phyloP scores from a whole-genome alignment of 1,284 basidiomycete genomes.

The Vanrija humicola region DNA sequence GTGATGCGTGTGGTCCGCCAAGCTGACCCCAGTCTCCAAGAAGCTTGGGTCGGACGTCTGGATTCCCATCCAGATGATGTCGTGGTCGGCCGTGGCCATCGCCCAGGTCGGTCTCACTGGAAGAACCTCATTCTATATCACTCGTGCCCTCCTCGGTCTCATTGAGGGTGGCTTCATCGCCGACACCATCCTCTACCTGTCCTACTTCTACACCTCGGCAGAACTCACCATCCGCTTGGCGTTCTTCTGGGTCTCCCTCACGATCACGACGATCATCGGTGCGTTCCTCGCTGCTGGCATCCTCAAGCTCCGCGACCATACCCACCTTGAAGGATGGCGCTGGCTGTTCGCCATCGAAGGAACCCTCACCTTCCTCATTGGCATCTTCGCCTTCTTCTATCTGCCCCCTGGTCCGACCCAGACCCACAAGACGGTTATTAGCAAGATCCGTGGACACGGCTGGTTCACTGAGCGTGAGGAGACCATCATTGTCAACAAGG shows the following conservation, averaged over 20 bases:
- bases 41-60: constrained; percentile 47
- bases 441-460: constrained; percentile 28
- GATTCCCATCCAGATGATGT: constrained; percentile 46
- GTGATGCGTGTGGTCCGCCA: not conserved
- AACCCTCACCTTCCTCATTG: constrained; percentile 39
- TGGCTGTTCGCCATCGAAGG: constrained; percentile 43
- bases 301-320: constrained; percentile 36
- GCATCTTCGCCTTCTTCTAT: constrained; percentile 38
- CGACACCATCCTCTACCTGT: constrained; percentile 47
- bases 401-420: constrained; percentile 44
- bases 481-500: constrained; percentile 50
- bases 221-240: constrained; percentile 44
- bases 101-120: constrained; percentile 31
- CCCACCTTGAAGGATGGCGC: constrained; percentile 38
- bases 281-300: constrained; percentile 42
- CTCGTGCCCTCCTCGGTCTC: constrained; percentile 38
- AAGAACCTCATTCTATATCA: constrained; percentile 34
- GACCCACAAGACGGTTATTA: constrained; percentile 29
- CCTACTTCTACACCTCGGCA: constrained; percentile 42
- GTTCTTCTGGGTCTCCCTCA: constrained; percentile 45
- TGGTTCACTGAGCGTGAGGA: constrained; percentile 52
- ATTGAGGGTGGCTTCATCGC: constrained; percentile 49
- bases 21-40: constrained; percentile 32
- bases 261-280: constrained; percentile 31
- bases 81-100: constrained; percentile 41